A percentile compares a stretch with the other conserved stretches of the same genome.
Conservation (phyloP, 306 rosid species). For the Rosa multiflora region DNA sequence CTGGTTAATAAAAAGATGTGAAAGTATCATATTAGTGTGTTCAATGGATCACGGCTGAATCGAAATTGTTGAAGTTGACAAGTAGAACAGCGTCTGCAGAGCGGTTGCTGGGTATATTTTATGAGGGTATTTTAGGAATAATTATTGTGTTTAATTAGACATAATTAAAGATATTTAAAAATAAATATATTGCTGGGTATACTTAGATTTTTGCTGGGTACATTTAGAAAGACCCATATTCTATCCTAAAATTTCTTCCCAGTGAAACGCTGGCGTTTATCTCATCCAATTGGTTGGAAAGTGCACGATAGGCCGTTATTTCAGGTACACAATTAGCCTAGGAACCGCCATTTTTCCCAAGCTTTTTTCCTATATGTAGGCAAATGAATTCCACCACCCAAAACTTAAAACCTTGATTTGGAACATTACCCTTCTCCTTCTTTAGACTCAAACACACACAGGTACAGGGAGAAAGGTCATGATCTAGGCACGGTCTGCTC, state of each 20-base stretch:
- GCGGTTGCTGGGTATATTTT: no score
- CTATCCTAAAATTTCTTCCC: background rate
- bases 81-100: no score
- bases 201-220: no score
- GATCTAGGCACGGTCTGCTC: constrained; percentile 43
- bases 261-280: constrained; percentile 2
- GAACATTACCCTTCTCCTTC: constrained; percentile 19
- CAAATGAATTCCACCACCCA: constrained; percentile 47
- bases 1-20: no score
- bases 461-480: constrained; percentile 40
- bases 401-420: constrained; percentile 32
- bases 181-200: no score
- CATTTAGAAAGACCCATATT: background rate
- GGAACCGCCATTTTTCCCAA: constrained; percentile 25
- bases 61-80: no score
- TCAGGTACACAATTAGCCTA: constrained; percentile 42
- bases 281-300: constrained; percentile 27
- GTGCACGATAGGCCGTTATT: constrained; percentile 65
- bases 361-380: constrained; percentile 42
- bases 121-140: no score
- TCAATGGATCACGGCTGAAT: no score
- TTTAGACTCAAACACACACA: background rate
- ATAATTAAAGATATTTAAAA: no score
- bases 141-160: no score
- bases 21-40: no score